Conservation (phyloP, 1,284 basidiomycete genomes). For the Anthracocystis walkeri region DNA sequence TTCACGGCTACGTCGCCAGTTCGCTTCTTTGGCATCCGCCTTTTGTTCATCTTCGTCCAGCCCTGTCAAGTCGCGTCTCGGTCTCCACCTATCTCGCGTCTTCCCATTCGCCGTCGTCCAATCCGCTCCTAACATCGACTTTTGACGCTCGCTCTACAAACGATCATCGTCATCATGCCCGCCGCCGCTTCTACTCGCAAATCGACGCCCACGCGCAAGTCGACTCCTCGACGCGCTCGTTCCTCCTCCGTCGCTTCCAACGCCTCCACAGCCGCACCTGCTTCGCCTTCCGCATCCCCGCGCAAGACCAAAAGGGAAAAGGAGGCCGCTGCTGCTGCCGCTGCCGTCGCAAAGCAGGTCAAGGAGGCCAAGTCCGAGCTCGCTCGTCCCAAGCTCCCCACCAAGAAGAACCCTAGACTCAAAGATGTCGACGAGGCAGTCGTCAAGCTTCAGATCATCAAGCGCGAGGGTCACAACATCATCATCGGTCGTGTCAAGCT, state of each 20-base stretch:
- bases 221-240: slow-evolving; percentile 63
- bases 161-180: slow-evolving; percentile 27
- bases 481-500: slow-evolving; percentile 93
- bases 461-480: slow-evolving; percentile 83
- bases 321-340: slow-evolving; percentile 28
- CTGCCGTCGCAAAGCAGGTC: slow-evolving; percentile 21
- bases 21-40: neutral
- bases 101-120: slow-evolving; percentile 3
- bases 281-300: slow-evolving; percentile 48
- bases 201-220: slow-evolving; percentile 51
- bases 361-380: slow-evolving; percentile 37
- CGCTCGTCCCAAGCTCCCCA: slow-evolving; percentile 57
- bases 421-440: slow-evolving; percentile 59
- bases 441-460: slow-evolving; percentile 86
- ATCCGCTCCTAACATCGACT: neutral
- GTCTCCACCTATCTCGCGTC: slow-evolving; percentile 1
- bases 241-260: slow-evolving; percentile 64
- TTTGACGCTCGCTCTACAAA: no score
- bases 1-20: neutral
- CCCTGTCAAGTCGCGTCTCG: slow-evolving; percentile 16
- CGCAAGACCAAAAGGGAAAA: slow-evolving; percentile 49
- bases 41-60: slow-evolving; percentile 3
- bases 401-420: slow-evolving; percentile 61
- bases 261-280: slow-evolving; percentile 45
- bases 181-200: slow-evolving; percentile 44